A percentile compares a stretch with the other conserved stretches of the same genome.
Evolutionary conservation across 2,329 filamentous ascomycete genomes (phyloP).

Genomic region (Plectosphaerella sp.): DNA sequence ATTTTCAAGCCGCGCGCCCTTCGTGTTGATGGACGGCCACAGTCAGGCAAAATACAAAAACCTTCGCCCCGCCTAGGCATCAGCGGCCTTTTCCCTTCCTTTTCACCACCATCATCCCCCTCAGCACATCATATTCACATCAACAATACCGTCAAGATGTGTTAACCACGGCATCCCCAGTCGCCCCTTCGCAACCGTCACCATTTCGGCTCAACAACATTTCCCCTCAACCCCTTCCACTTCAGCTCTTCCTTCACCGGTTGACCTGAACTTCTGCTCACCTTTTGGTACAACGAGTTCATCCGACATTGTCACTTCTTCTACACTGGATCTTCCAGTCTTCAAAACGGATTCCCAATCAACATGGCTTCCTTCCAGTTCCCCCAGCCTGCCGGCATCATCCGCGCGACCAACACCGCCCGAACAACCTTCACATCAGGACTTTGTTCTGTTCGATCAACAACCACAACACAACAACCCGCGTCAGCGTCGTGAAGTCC

Average conservation of each 20-base stretch:
- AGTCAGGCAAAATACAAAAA: constrained; percentile 3
- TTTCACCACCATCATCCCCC: constrained; percentile 26
- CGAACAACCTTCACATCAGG: constrained; percentile 49
- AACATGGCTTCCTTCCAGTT: constrained; percentile 76
- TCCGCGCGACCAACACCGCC: constrained; percentile 46
- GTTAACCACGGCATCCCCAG: constrained; percentile 43
- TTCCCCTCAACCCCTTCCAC: constrained; percentile 16
- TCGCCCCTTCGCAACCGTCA: constrained; percentile 23
- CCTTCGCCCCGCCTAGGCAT: constrained; percentile 17
- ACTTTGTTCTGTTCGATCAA: constrained; percentile 75
- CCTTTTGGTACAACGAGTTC: constrained; percentile 57
- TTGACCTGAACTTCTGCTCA: constrained; percentile 65
- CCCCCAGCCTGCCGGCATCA: constrained; percentile 58
- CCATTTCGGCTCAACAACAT: constrained; percentile 51
- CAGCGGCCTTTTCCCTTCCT: constrained; percentile 24
- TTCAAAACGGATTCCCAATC: constrained; percentile 79
- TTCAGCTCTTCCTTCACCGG: constrained; percentile 50
- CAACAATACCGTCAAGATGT: constrained; percentile 46
- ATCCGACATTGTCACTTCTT: constrained; percentile 54
- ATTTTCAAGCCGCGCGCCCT: neutral
- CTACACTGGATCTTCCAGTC: constrained; percentile 64
- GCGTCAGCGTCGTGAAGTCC: constrained; percentile 36
- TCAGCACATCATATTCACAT: constrained; percentile 26
- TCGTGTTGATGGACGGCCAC: neutral
- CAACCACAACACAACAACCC: constrained; percentile 35